Evolutionary conservation across 2,329 filamentous ascomycete species (phyloP), one percentile per base, ranked within the genome.

Genomic region (Aaosphaeria arxii): DNA sequence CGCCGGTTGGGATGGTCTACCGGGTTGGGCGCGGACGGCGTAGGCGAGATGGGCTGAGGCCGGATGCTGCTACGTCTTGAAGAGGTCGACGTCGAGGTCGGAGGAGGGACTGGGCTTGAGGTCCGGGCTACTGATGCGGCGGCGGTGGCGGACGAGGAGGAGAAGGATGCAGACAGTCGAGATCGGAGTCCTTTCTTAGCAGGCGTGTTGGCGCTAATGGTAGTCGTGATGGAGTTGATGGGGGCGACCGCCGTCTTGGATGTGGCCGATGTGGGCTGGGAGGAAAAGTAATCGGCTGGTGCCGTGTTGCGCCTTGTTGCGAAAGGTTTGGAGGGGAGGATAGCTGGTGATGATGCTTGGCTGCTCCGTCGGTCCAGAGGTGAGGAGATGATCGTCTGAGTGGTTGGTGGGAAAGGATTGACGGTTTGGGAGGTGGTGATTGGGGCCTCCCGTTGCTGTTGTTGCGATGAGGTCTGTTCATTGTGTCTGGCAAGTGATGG

Each of bases 311-410:
- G 30, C n/a, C 51, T 31, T n/a, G 33, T 9, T 9, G 33, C 9
- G n/a, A 36, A 36, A 9, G 33, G 33, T n/a, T 36, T 36, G 9
- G 33, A 9, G 33, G 17, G 2, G 3, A 24, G 17, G 17, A 24
- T 24, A 24, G 17, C 17, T 24, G 17, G 17, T 24, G 17, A 24
- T 24, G 17, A 24, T 24, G 17, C 38, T 51, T 46, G 49, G n/a
- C 50, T 38, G 17, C 53, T 52, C 11, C 53, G 46, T 7, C 51
- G 55, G 33, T 57, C 53, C 11, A 45, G 44, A 4, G 55, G 55
- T 4, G 51, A 54, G 13, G 49, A 44, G 33, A 55, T 55, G 9
- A 45, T 48, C 5, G 55, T 55, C 30, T 55, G 44, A 4, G 55
- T 57, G n/a, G 33, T 24, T 24, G 17, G 17, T 24, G 49, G 9